phyloP scores from a whole-genome alignment of 2,329 filamentous ascomycete species.

The Akanthomyces uredinophilus region DNA sequence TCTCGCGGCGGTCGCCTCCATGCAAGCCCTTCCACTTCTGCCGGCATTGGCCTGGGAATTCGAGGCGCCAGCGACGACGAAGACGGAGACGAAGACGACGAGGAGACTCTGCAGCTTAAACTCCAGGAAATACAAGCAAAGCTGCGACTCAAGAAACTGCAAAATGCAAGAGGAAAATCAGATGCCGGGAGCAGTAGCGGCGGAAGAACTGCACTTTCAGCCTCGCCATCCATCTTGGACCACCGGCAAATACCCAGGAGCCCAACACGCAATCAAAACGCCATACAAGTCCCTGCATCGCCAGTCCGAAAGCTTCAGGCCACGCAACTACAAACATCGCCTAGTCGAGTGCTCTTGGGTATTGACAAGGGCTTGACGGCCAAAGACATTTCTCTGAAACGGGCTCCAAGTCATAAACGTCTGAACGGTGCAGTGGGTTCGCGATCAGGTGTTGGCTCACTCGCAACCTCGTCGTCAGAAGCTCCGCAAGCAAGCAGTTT shows the following conservation, averaged over 20 bases:
- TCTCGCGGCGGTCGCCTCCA: conserved; percentile 20
- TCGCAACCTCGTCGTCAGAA: conserved; percentile 18
- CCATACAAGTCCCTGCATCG: conserved; percentile 69
- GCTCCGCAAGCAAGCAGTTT: conserved; percentile 55
- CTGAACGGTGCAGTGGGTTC: conserved; percentile 3
- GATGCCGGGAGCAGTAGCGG: conserved; percentile 13
- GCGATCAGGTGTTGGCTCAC: background rate
- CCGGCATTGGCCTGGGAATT: conserved; percentile 29
- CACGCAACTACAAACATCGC: conserved; percentile 59
- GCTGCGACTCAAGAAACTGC: conserved; percentile 80
- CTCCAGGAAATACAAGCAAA: conserved; percentile 84
- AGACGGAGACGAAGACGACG: conserved; percentile 89
- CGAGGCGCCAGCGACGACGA: conserved; percentile 57
- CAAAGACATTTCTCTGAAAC: conserved; percentile 77
- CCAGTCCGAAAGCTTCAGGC: conserved; percentile 59
- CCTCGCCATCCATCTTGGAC: conserved; percentile 4
- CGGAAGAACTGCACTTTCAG: conserved; percentile 16
- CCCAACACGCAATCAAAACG: conserved; percentile 8
- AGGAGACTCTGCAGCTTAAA: conserved; percentile 82
- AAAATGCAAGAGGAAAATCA: conserved; percentile 44
- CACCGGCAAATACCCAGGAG: background rate
- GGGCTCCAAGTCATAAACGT: conserved; percentile 50
- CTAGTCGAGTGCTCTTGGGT: conserved; percentile 72
- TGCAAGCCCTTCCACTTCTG: conserved; percentile 18
- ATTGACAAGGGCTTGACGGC: conserved; percentile 85